These are phyloP conservation scores for Kurtzmaniella natalensis DNA, from an alignment of 1,139 yeast species.

Conservation along the genomic window DNA sequence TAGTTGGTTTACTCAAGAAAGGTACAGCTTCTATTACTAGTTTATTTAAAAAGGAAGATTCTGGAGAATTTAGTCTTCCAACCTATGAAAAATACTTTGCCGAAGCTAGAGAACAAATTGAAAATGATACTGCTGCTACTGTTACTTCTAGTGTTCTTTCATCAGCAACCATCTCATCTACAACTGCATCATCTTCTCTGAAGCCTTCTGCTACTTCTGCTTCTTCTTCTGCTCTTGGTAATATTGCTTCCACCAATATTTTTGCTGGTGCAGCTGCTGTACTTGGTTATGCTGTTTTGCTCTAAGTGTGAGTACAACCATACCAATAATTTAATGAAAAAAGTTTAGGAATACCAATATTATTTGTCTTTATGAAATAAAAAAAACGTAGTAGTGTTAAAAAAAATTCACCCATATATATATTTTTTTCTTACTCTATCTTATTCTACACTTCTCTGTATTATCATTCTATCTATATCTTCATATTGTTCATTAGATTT, in stretches of 20 bases:
- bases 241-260: conserved; percentile 8
- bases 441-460: no score
- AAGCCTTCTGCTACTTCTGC: conserved; percentile 5
- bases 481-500: no score
- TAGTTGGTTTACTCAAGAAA: conserved; percentile 16
- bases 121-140: background rate
- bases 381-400: no score
- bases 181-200: conserved; percentile 2
- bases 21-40: conserved; percentile 13
- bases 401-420: no score
- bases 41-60: conserved; percentile 13
- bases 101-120: background rate
- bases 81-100: conserved; percentile 7
- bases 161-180: conserved; percentile 2
- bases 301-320: no score
- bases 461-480: no score
- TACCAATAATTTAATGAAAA: no score
- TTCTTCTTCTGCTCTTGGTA: conserved; percentile 7
- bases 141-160: conserved; percentile 4
- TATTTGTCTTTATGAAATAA: no score
- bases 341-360: no score
- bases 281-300: conserved; percentile 4
- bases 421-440: no score
- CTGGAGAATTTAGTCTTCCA: conserved; percentile 6
- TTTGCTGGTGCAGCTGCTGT: conserved; percentile 6